These are phyloP conservation scores for Aristolochia californica DNA, from an alignment of 164 flowering plant genomes.

Conservation along the genomic window DNA sequence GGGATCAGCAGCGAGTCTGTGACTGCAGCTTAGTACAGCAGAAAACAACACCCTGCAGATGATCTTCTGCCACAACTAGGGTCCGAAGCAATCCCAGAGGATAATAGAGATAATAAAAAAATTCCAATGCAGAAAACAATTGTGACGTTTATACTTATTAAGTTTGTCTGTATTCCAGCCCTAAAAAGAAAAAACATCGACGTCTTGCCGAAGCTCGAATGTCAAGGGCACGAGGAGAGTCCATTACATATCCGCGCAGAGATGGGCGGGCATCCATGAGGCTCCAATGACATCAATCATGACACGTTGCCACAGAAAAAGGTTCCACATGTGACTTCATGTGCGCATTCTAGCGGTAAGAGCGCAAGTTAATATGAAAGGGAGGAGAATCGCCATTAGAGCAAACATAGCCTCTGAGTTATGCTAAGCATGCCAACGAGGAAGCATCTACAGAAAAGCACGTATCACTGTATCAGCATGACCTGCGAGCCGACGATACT, in stretches of 20 bases:
- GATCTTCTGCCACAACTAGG: neutral
- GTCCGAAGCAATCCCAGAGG: neutral
- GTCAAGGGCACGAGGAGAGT: neutral
- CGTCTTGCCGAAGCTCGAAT: neutral
- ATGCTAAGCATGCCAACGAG: too few species aligned
- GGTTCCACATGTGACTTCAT: neutral
- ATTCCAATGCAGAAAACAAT: neutral
- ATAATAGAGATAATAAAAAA: neutral
- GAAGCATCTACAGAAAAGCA: too few species aligned
- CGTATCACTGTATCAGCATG: too few species aligned
- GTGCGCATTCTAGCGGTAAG: neutral
- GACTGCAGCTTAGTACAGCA: too few species aligned
- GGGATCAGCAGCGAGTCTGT: too few species aligned
- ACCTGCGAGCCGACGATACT: too few species aligned
- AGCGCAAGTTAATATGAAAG: neutral
- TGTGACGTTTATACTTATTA: neutral
- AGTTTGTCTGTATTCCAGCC: neutral
- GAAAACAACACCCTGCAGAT: too few species aligned
- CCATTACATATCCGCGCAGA: neutral
- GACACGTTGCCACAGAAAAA: neutral
- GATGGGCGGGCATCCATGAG: neutral
- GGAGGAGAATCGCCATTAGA: neutral
- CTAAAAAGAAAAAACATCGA: neutral
- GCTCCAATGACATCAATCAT: neutral
- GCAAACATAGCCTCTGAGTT: too few species aligned